Evolutionary conservation across 768 basidiomycete species (phyloP).

Genomic region (Russula dissimulans): DNA sequence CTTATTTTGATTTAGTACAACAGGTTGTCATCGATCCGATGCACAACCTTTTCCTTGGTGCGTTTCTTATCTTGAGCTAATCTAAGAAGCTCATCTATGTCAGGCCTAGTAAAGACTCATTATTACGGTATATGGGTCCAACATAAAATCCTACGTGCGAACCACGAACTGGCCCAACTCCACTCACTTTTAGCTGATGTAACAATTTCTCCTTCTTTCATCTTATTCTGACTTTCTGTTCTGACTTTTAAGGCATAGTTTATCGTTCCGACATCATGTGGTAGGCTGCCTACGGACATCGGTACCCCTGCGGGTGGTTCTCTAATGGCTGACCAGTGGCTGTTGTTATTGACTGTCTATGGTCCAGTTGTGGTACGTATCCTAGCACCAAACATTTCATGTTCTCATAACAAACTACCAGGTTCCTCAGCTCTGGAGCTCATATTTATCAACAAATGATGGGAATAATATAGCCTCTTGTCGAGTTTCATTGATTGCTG

Average conservation of each 20-base stretch:
- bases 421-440: not conserved
- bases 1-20: not conserved
- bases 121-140: not conserved
- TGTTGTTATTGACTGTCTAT: not conserved
- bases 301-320: not conserved
- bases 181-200: not conserved
- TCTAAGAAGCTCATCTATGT: not conserved
- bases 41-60: not conserved
- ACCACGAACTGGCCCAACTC: not conserved
- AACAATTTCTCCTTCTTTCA: not conserved
- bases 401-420: not conserved
- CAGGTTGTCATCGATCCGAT: not conserved
- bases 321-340: not conserved
- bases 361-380: not conserved
- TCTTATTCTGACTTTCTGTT: not conserved
- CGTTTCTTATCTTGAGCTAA: not conserved
- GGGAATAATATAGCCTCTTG: not conserved
- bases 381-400: not conserved
- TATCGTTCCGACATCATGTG: not conserved
- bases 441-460: not conserved
- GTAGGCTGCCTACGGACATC: not conserved
- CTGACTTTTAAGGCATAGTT: not conserved
- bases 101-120: not conserved
- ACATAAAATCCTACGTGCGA: not conserved
- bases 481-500: not conserved